Conservation (phyloP, 352 stramenopile species). For the Halophytophthora polymorphica region DNA sequence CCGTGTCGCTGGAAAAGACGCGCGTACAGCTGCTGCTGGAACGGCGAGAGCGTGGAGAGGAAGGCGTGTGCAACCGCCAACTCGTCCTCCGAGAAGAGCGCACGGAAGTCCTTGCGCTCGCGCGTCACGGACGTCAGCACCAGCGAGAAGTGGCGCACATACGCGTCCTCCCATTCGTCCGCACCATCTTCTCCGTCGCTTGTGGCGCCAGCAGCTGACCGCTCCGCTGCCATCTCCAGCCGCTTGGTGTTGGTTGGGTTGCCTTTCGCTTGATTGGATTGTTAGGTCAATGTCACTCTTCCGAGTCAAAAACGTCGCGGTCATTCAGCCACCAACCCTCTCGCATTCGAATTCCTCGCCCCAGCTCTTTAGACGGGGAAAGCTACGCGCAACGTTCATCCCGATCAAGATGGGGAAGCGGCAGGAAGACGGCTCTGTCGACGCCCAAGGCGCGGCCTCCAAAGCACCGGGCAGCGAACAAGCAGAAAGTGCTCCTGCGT, state of each 20-base stretch:
- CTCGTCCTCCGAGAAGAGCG: conserved; percentile 49
- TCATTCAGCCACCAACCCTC: background rate
- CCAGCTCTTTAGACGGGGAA: conserved; percentile 4
- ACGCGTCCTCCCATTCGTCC: conserved; percentile 52
- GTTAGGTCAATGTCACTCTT: background rate
- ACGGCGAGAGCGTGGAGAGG: conserved; percentile 37
- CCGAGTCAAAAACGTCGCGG: background rate
- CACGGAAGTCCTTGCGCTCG: conserved; percentile 43
- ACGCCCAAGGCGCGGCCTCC: background rate
- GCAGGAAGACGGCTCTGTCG: background rate
- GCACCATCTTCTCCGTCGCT: background rate
- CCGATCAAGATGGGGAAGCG: conserved; percentile 11
- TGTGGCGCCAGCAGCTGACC: background rate
- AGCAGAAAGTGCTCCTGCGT: too few relatives aligned
- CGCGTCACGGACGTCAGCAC: conserved; percentile 45
- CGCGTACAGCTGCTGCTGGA: conserved; percentile 70
- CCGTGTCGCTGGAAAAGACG: conserved; percentile 77
- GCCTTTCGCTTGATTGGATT: too few relatives aligned
- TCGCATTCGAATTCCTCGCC: conserved; percentile 1
- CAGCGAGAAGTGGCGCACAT: conserved; percentile 57
- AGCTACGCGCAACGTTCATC: background rate
- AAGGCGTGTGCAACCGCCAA: conserved; percentile 39
- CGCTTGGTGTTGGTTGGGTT: too few relatives aligned
- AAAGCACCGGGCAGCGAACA: background rate
- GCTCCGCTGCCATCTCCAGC: conserved; percentile 1